Evolutionary conservation across 345 rosid genomes (phyloP).

Genomic region (Laguncularia racemosa): DNA sequence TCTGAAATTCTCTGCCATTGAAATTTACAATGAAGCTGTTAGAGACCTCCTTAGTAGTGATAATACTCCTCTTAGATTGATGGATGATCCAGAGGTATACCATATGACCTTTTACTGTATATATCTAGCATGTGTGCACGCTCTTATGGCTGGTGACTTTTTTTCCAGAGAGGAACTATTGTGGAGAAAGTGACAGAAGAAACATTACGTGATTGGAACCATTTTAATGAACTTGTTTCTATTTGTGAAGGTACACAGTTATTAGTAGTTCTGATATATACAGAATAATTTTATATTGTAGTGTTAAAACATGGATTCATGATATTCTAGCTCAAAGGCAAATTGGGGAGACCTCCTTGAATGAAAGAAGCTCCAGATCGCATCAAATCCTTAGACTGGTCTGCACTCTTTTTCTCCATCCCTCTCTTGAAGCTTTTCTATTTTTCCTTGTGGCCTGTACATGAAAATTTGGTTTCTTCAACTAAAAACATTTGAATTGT

Average conservation of each 20-base stretch:
- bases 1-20: slow-evolving; percentile 91
- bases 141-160: slow-evolving; percentile 13
- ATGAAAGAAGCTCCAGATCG: slow-evolving; percentile 97
- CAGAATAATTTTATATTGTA: not conserved
- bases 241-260: slow-evolving; percentile 71
- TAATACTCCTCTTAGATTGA: slow-evolving; percentile 67
- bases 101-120: not conserved
- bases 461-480: not conserved
- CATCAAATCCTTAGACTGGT: slow-evolving; percentile 98
- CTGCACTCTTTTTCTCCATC: slow-evolving; percentile 8
- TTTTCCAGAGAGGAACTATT: slow-evolving; percentile 67
- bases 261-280: too few species aligned
- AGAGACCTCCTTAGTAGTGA: slow-evolving; percentile 79
- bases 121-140: not conserved
- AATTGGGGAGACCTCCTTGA: slow-evolving; percentile 85
- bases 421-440: slow-evolving; percentile 10
- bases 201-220: slow-evolving; percentile 75
- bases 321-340: slow-evolving; percentile 71
- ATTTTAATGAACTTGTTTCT: slow-evolving; percentile 76
- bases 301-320: slow-evolving; percentile 3
- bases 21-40: slow-evolving; percentile 93
- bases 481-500: slow-evolving; percentile 4
- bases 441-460: too few species aligned
- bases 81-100: slow-evolving; percentile 93
- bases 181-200: slow-evolving; percentile 87